Evolutionary conservation across 1,284 basidiomycete genomes (phyloP).

Genomic region (Boletellus sp.): DNA sequence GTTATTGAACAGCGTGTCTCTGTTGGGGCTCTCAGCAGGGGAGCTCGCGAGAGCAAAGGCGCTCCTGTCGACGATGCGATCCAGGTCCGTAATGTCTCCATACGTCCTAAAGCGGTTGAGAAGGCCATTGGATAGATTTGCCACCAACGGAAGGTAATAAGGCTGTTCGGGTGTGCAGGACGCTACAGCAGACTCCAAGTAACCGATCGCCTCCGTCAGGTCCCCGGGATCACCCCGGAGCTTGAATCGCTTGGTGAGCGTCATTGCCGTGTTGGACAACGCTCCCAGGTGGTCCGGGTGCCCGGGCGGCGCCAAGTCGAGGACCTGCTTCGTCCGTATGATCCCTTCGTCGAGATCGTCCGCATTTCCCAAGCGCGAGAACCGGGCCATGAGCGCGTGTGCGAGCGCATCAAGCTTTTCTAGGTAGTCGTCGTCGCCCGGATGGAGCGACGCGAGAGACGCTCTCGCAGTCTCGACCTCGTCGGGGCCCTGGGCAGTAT

Average conservation of each 20-base stretch:
- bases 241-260: conserved; percentile 21
- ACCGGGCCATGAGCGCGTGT: conserved; percentile 17
- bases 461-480: conserved; percentile 18
- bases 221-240: conserved; percentile 13
- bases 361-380: conserved; percentile 3
- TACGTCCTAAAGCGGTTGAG: conserved; percentile 14
- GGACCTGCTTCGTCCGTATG: conserved; percentile 2
- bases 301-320: conserved; percentile 8
- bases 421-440: conserved; percentile 16
- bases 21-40: conserved; percentile 8
- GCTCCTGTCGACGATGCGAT: conserved; percentile 15
- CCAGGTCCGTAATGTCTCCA: conserved; percentile 22
- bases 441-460: conserved; percentile 8
- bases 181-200: conserved; percentile 13
- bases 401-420: conserved; percentile 11
- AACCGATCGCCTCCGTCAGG: conserved; percentile 16
- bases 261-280: conserved; percentile 10
- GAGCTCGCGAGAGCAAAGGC: conserved; percentile 11
- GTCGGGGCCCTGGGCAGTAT: conserved; percentile 4
- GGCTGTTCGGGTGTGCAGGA: conserved; percentile 12
- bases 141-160: conserved; percentile 15
- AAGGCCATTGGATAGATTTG: conserved; percentile 19
- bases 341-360: conserved; percentile 25
- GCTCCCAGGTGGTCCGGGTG: conserved; percentile 9
- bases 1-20: conserved; percentile 25